These are phyloP conservation scores for Trichoderma polysporum DNA, from an alignment of 2,329 filamentous ascomycete species.

Conservation along the genomic window DNA sequence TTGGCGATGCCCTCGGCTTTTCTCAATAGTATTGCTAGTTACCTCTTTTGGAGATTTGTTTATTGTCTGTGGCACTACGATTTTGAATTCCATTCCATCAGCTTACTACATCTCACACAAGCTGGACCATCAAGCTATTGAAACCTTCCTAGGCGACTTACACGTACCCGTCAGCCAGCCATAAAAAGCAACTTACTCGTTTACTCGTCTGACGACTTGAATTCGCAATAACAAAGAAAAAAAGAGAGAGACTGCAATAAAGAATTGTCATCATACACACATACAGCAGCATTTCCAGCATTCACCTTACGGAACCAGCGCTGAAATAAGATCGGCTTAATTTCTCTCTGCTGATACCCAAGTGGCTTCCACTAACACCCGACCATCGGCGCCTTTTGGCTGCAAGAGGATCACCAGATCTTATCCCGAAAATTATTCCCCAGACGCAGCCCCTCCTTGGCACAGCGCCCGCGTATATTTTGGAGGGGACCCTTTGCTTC, in stretches of 20 bases:
- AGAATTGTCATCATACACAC: not conserved
- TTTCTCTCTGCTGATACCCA: not conserved
- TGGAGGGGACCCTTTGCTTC: not conserved
- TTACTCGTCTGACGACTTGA: not conserved
- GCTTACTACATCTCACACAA: constrained; percentile 13
- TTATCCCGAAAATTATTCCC: not conserved
- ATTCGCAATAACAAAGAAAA: not conserved
- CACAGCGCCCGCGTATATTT: constrained; percentile 1
- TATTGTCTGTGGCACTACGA: not conserved
- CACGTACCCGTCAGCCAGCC: not conserved
- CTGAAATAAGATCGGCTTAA: too few relatives aligned
- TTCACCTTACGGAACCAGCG: not conserved
- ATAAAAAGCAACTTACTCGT: not conserved
- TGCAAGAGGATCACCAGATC: constrained; percentile 8
- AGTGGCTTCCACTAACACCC: not conserved
- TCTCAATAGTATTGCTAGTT: not conserved
- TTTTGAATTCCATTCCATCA: constrained; percentile 4
- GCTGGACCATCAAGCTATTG: constrained; percentile 1
- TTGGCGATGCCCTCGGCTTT: constrained; percentile 8
- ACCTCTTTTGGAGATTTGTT: constrained; percentile 16
- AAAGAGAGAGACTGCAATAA: not conserved
- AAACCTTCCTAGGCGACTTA: constrained; percentile 12
- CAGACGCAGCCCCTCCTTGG: constrained; percentile 6
- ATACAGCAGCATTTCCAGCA: not conserved
- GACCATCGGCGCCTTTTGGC: constrained; percentile 1